Base-by-base conservation (phyloP, 192 early-diverging fungal genomes). In the Lobulomyces angularis region DNA sequence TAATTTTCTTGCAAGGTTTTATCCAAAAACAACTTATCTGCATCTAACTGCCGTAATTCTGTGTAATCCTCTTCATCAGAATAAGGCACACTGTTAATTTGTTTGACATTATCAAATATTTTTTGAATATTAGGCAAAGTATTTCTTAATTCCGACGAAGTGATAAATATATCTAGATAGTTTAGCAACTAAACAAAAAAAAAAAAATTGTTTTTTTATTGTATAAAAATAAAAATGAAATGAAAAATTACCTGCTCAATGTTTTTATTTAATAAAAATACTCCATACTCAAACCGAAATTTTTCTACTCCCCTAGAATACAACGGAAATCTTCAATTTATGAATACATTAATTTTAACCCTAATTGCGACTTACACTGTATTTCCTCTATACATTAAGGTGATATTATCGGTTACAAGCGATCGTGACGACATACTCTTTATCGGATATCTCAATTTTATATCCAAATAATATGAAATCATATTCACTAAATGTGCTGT, bases 261-360 rank as follows among this genome's bases (percentile, higher is more conserved):
- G 38, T 88, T 65, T 58, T 88, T 88, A 49, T 86, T 88, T 38
- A 88, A 29, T 24, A 88, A 47, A 58, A 85, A 88, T 3, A 88
- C 86, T 5, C 67, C 83, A 58, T 84, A 88, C 19, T 85, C 84
- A 55, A 85, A 86, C 9, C 80, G 62, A 46, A 66, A 53, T 5
- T 64, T 50, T 27, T 88, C 83, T 1, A 64, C 58, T 0, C 81
- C 80, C 60, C 69, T 76, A 2, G 62, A 40, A 56, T 67, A 84
- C 14, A 88, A 57, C 1, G 86, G 86, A 59, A 84, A 86, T 14
- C 80, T 87, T 31, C 16, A 17, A n/a, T 5, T 26, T 33, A 27
- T 20, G 47, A 16, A 9, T 27, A 26, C 42, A 27, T 31, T n/a
- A 28, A 12, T 17, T 33, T 22, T 30, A 1, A 6, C n/a, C 22